Evolutionary conservation across 192 early-diverging fungal genomes (phyloP), one percentile per base, ranked within the genome.

Genomic region (Geosiphon pyriformis): DNA sequence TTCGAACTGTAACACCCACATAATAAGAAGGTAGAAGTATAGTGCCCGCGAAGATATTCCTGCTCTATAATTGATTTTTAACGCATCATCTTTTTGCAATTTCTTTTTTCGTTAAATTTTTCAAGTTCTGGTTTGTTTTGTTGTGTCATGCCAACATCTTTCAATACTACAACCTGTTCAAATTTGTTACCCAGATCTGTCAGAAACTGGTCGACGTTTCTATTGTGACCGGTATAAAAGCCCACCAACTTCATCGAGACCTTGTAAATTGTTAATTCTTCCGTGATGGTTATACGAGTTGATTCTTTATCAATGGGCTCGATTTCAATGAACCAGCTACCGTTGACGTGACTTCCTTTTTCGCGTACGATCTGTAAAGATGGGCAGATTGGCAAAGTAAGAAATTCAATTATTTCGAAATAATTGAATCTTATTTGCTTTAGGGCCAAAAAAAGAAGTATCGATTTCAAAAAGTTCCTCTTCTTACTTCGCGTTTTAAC

Each of bases 281-380:
- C 55, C 7, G 55, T 57, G 17, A 57, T 33, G 23, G 31, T 57
- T 17, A 57, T 30, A 2, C 29, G 25, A 29, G 55, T 33, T 30
- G 55, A 57, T 11, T 20, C n/a, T 57, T 33, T 18, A 18, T 18
- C 23, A 17, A n/a, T 57, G 10, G n/a, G 8, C 31, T 57, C 55
- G 30, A 57, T n/a, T 57, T 57, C 55, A 57, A 57, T 57, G 7
- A 30, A 30, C 55, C 55, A 57, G 6, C 55, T 57, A 33, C 55
- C 55, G 6, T 29, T 57, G 10, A 57, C n/a, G n/a, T 57, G 30
- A 31, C 26, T 29, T 33, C 55, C 55, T 57, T 31, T n/a, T 31
- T 57, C 55, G n/a, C 55, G 55, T 57, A 57, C 55, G 30, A 57
- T 57, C 55, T 57, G 31, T n/a, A 20, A 8, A 29, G 18, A 29